Percentiles rank a stretch among this genome's conserved stretches.
Evolutionary conservation across 2,329 filamentous ascomycete species (phyloP).

Genomic region (Sporothrix brasiliensis): DNA sequence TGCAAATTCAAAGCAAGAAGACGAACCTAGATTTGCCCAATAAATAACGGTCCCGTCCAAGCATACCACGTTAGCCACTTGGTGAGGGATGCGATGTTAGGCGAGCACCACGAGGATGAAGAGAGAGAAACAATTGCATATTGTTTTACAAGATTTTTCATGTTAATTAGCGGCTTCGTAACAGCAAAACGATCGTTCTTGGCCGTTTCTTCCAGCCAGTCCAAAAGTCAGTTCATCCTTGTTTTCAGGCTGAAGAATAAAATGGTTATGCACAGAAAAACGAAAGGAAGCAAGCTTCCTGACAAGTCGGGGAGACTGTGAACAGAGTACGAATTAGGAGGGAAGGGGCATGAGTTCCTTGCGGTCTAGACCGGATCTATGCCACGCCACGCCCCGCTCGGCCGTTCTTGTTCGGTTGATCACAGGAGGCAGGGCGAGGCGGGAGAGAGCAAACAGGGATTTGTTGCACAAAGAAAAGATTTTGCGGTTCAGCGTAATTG

Average conservation of each 20-base stretch:
- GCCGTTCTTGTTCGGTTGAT: background rate
- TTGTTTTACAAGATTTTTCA: too few species aligned
- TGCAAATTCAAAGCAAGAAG: too few species aligned
- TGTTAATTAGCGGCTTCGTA: too few species aligned
- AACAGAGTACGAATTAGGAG: background rate
- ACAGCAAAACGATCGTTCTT: background rate
- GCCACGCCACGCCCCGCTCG: background rate
- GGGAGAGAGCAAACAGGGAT: background rate
- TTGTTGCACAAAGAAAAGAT: background rate
- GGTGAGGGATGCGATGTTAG: background rate
- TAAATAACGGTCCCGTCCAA: background rate
- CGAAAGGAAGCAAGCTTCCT: too few species aligned
- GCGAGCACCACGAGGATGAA: background rate
- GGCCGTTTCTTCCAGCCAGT: background rate
- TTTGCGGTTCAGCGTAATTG: background rate
- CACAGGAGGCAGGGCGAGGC: background rate
- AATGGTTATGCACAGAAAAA: background rate
- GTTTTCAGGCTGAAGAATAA: background rate
- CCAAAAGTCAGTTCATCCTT: background rate
- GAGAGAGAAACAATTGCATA: background rate
- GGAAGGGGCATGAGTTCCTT: background rate
- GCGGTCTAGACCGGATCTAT: constrained; percentile 27
- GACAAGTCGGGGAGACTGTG: background rate
- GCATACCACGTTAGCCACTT: constrained; percentile 14
- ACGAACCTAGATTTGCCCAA: too few species aligned